Evolutionary conservation across 805 yeast species (phyloP).

Genomic region (Ogataea dorogensis): DNA sequence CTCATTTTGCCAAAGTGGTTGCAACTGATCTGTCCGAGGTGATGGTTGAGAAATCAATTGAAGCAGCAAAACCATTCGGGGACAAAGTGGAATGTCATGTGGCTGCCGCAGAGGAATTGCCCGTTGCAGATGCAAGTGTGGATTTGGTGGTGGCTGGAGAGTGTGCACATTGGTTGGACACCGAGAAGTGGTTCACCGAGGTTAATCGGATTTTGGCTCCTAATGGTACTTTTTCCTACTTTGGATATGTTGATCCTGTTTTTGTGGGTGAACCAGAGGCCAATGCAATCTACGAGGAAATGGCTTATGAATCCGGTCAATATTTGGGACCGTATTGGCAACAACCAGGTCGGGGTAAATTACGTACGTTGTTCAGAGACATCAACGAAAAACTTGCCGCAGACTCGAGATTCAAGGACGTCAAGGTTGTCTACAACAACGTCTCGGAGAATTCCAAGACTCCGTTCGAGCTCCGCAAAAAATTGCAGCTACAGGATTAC

Average conservation of each 20-base stretch:
- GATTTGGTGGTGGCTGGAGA: conserved; percentile 80
- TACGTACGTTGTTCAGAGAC: conserved; percentile 45
- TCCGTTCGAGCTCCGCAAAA: conserved; percentile 27
- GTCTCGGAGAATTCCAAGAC: conserved; percentile 14
- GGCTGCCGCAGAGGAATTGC: conserved; percentile 25
- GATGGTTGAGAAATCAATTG: conserved; percentile 46
- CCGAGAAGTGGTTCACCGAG: conserved; percentile 29
- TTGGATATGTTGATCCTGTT: conserved; percentile 78
- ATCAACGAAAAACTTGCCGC: conserved; percentile 42
- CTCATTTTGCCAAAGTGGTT: conserved; percentile 35
- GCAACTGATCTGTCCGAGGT: conserved; percentile 48
- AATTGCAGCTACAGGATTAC: conserved; percentile 45
- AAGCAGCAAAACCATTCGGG: neutral
- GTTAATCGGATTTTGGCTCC: conserved; percentile 37
- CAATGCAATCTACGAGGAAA: conserved; percentile 47
- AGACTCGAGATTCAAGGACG: conserved; percentile 28
- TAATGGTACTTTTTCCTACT: conserved; percentile 57
- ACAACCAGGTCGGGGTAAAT: conserved; percentile 68
- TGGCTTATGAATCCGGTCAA: conserved; percentile 42
- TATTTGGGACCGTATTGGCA: conserved; percentile 77
- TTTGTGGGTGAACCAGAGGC: conserved; percentile 51
- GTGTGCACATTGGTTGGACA: conserved; percentile 77
- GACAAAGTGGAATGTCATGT: conserved; percentile 15
- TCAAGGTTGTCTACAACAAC: conserved; percentile 33
- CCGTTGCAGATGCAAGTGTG: conserved; percentile 31